These are phyloP conservation scores for Hura crepitans DNA, from an alignment of 441 rosid species.

Conservation along the genomic window DNA sequence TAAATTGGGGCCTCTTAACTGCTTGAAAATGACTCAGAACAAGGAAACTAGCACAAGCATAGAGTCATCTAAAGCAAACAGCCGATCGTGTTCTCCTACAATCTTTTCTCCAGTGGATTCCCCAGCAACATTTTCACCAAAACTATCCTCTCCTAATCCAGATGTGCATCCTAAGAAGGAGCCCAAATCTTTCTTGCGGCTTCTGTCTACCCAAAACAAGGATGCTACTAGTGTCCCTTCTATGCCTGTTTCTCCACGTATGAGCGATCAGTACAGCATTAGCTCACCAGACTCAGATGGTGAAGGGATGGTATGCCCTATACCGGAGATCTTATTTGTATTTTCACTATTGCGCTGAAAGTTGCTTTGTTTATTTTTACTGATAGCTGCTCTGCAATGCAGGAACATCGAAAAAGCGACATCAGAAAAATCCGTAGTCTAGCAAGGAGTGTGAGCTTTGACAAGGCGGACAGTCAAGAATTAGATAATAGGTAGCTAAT, in stretches of 20 bases:
- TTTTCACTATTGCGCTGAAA: background rate
- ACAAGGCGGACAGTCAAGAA: slow-evolving; percentile 29
- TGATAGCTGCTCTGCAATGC: slow-evolving; percentile 22
- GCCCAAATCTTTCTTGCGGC: slow-evolving; percentile 26
- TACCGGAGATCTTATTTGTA: slow-evolving; percentile 1
- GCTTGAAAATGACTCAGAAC: slow-evolving; percentile 20
- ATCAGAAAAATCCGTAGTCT: slow-evolving; percentile 20
- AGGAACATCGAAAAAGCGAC: slow-evolving; percentile 26
- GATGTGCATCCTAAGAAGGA: slow-evolving; percentile 28
- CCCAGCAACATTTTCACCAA: slow-evolving; percentile 33
- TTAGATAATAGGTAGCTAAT: slow-evolving; percentile 36
- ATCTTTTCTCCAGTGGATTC: slow-evolving; percentile 39
- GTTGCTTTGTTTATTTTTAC: background rate
- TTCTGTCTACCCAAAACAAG: slow-evolving; percentile 28
- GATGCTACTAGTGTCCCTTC: slow-evolving; percentile 30
- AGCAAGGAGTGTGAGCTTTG: slow-evolving; percentile 30
- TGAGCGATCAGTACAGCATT: slow-evolving; percentile 29
- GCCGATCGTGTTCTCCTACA: slow-evolving; percentile 25
- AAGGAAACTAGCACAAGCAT: slow-evolving; percentile 20
- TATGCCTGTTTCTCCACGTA: slow-evolving; percentile 34
- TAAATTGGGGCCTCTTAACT: slow-evolving; percentile 23
- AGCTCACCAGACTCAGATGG: slow-evolving; percentile 42
- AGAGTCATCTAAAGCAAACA: slow-evolving; percentile 28
- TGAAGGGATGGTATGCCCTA: slow-evolving; percentile 30
- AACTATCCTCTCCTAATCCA: slow-evolving; percentile 34